These are phyloP conservation scores for Paraphaeosphaeria sporulosa DNA, from an alignment of 2,329 filamentous ascomycete genomes.

Conservation along the genomic window DNA sequence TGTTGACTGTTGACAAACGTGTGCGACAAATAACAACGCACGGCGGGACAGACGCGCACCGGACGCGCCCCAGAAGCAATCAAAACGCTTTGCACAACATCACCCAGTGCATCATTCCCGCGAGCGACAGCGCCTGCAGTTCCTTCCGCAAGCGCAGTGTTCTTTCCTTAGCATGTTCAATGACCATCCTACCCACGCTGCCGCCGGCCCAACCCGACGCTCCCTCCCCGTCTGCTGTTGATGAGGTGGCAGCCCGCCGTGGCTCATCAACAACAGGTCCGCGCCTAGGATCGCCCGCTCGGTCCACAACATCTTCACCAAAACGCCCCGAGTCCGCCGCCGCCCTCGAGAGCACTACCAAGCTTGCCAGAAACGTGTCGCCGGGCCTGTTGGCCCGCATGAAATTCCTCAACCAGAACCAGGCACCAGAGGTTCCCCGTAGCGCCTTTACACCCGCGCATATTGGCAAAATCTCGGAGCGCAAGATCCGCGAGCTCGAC, in stretches of 20 bases:
- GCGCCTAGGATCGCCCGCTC: constrained; percentile 13
- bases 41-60: constrained; percentile 5
- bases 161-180: background rate
- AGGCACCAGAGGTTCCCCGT: constrained; percentile 40
- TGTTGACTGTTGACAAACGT: constrained; percentile 10
- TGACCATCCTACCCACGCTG: background rate
- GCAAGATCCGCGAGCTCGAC: constrained; percentile 74
- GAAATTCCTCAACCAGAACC: constrained; percentile 50
- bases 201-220: constrained; percentile 20
- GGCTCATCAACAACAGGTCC: constrained; percentile 13
- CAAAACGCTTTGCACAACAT: constrained; percentile 14
- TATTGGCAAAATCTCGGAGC: constrained; percentile 74
- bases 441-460: constrained; percentile 34
- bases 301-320: constrained; percentile 21
- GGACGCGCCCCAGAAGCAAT: constrained; percentile 9
- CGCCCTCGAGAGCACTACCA: constrained; percentile 35
- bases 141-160: constrained; percentile 2
- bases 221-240: constrained; percentile 11
- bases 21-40: constrained; percentile 7
- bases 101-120: constrained; percentile 10
- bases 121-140: background rate
- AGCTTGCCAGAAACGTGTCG: constrained; percentile 50
- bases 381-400: constrained; percentile 55
- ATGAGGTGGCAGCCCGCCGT: constrained; percentile 25
- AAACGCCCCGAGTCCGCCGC: constrained; percentile 18